These are phyloP conservation scores for Acacia acuminata DNA, from an alignment of 306 rosid genomes.

Conservation along the genomic window DNA sequence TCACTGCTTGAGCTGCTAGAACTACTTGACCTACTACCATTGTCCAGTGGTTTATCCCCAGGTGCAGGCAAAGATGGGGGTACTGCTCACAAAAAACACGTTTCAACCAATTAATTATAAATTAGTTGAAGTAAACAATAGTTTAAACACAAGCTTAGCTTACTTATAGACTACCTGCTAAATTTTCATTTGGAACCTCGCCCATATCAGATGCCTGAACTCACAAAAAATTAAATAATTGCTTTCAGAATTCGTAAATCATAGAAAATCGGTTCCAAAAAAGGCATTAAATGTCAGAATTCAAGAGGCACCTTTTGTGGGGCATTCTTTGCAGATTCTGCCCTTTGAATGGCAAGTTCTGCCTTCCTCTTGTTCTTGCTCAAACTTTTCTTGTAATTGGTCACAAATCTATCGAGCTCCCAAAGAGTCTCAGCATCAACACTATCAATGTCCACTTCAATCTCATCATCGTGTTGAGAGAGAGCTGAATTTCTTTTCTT, in stretches of 20 bases:
- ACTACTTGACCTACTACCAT: constrained; percentile 92
- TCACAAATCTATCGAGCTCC: constrained; percentile 97
- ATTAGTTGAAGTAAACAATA: constrained; percentile 7
- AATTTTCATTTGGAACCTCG: constrained; percentile 50
- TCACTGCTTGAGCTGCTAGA: constrained; percentile 96
- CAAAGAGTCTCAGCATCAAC: constrained; percentile 92
- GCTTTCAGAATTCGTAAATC: not conserved
- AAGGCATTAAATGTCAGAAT: not conserved
- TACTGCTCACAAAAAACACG: constrained; percentile 38
- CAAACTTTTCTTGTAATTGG: constrained; percentile 91
- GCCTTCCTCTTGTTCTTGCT: constrained; percentile 91
- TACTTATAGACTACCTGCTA: constrained; percentile 45
- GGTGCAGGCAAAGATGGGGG: constrained; percentile 56
- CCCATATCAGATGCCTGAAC: constrained; percentile 46
- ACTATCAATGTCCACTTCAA: constrained; percentile 94
- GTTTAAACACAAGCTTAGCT: constrained; percentile 19
- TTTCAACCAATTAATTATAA: constrained; percentile 23
- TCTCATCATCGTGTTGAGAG: constrained; percentile 79
- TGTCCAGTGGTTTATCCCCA: constrained; percentile 57
- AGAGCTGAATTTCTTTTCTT: constrained; percentile 79
- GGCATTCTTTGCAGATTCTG: constrained; percentile 50
- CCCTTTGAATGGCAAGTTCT: constrained; percentile 72
- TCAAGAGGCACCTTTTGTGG: constrained; percentile 49
- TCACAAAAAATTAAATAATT: constrained; percentile 26
- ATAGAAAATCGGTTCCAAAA: constrained; percentile 14